Percentiles rank a stretch among this genome's conserved stretches.
Evolutionary conservation across 345 rosid species (phyloP).

Genomic region (Melaleuca alternifolia): DNA sequence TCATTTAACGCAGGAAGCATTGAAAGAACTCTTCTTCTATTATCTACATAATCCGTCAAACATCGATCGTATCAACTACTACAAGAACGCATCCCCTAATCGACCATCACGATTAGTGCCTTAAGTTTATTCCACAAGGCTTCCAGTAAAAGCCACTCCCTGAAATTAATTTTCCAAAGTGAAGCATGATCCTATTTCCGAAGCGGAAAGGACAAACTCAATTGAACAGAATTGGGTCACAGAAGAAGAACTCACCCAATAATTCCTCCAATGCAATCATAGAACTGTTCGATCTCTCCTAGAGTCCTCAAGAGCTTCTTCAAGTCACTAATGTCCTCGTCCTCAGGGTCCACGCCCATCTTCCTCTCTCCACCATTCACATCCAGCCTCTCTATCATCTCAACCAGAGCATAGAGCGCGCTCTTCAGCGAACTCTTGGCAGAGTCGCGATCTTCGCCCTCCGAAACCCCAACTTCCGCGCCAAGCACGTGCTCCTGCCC

Average conservation of each 20-base stretch:
- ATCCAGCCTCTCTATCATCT: slow-evolving; percentile 73
- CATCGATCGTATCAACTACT: neutral
- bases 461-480: slow-evolving; percentile 11
- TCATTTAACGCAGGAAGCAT: neutral
- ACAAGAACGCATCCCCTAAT: neutral
- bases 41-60: neutral
- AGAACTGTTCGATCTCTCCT: slow-evolving; percentile 60
- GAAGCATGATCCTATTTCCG: neutral
- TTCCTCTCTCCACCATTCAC: slow-evolving; percentile 12
- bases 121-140: neutral
- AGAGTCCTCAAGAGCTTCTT: slow-evolving; percentile 39
- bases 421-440: slow-evolving; percentile 42
- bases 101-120: neutral
- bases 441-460: slow-evolving; percentile 23
- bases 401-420: slow-evolving; percentile 59
- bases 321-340: slow-evolving; percentile 35
- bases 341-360: slow-evolving; percentile 16
- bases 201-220: neutral
- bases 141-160: neutral
- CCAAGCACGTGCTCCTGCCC: slow-evolving; percentile 80
- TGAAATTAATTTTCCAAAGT: neutral
- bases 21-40: neutral
- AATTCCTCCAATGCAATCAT: slow-evolving; percentile 89
- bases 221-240: neutral
- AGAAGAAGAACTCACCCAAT: slow-evolving; percentile 43